phyloP scores from a whole-genome alignment of 148 eudicot species.

The Rhododendron mucronatum region DNA sequence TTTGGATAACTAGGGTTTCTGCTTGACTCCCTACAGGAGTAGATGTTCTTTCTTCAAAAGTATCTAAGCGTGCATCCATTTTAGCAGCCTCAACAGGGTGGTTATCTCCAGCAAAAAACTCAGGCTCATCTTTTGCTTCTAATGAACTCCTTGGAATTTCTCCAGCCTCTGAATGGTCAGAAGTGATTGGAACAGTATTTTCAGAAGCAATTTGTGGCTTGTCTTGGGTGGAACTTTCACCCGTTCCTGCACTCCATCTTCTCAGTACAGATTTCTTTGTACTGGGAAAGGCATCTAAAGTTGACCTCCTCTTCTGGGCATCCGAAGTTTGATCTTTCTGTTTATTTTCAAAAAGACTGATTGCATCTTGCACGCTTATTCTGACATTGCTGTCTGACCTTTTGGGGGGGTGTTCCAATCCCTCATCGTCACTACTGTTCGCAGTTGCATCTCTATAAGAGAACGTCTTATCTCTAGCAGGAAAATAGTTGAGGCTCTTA shows the following conservation, averaged over 20 bases:
- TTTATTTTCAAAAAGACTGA: slow-evolving; percentile 85
- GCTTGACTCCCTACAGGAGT: slow-evolving; percentile 21
- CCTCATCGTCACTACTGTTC: slow-evolving; percentile 56
- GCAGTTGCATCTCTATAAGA: slow-evolving; percentile 38
- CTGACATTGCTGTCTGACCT: slow-evolving; percentile 60
- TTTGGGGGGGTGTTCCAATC: slow-evolving; percentile 40
- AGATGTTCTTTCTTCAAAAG: slow-evolving; percentile 21
- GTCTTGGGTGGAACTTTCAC: slow-evolving; percentile 39
- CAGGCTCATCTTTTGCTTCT: slow-evolving; percentile 26
- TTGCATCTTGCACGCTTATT: slow-evolving; percentile 96
- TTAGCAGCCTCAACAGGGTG: slow-evolving; percentile 27
- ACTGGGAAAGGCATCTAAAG: slow-evolving; percentile 39
- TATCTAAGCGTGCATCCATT: slow-evolving; percentile 28
- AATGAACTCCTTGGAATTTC: slow-evolving; percentile 17
- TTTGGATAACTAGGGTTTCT: slow-evolving; percentile 26
- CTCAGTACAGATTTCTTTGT: slow-evolving; percentile 67
- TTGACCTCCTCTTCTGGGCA: slow-evolving; percentile 39
- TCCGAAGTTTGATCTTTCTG: slow-evolving; percentile 61
- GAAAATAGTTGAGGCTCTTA: slow-evolving; percentile 64
- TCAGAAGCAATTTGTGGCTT: slow-evolving; percentile 30
- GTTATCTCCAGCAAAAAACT: slow-evolving; percentile 13
- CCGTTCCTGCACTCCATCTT: slow-evolving; percentile 91
- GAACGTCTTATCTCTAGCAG: slow-evolving; percentile 55
- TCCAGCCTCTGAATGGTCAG: slow-evolving; percentile 23
- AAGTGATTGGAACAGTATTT: slow-evolving; percentile 26